Conservation (phyloP, 2,329 filamentous ascomycete genomes). For the Aureobasidium lini region DNA sequence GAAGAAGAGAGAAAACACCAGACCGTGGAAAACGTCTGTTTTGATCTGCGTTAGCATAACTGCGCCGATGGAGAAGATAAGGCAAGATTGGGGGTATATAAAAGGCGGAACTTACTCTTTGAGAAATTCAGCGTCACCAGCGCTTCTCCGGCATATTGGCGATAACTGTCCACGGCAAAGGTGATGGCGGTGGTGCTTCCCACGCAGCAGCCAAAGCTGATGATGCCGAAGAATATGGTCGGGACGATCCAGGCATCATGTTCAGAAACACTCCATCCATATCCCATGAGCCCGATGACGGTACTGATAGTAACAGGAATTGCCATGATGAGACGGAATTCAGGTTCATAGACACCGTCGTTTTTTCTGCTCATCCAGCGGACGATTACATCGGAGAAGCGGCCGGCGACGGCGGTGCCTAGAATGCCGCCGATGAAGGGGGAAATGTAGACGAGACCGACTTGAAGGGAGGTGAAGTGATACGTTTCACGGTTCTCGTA, state of each 20-base stretch:
- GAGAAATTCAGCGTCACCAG: constrained; percentile 89
- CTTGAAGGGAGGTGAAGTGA: constrained; percentile 72
- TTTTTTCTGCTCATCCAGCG: constrained; percentile 75
- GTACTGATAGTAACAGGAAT: constrained; percentile 71
- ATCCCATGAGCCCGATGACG: constrained; percentile 82
- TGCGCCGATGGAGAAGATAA: neutral
- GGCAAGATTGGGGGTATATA: no score
- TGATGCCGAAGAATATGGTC: constrained; percentile 83
- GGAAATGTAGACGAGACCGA: constrained; percentile 80
- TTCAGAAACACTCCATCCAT: constrained; percentile 81
- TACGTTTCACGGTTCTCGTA: constrained; percentile 65
- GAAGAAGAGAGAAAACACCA: constrained; percentile 84
- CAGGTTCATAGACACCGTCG: constrained; percentile 90
- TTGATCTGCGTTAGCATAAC: neutral
- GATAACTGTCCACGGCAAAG: constrained; percentile 87
- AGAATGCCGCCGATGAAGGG: constrained; percentile 84
- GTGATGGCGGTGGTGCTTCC: constrained; percentile 89
- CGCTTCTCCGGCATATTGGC: constrained; percentile 88
- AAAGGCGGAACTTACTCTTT: constrained; percentile 54
- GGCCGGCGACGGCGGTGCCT: constrained; percentile 86
- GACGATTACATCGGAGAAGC: constrained; percentile 78
- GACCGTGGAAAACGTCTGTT: constrained; percentile 71
- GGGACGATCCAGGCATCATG: constrained; percentile 81
- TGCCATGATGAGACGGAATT: constrained; percentile 86
- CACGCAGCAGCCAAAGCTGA: constrained; percentile 86